Conservation (phyloP, 306 rosid species). For the Corylus americana region DNA sequence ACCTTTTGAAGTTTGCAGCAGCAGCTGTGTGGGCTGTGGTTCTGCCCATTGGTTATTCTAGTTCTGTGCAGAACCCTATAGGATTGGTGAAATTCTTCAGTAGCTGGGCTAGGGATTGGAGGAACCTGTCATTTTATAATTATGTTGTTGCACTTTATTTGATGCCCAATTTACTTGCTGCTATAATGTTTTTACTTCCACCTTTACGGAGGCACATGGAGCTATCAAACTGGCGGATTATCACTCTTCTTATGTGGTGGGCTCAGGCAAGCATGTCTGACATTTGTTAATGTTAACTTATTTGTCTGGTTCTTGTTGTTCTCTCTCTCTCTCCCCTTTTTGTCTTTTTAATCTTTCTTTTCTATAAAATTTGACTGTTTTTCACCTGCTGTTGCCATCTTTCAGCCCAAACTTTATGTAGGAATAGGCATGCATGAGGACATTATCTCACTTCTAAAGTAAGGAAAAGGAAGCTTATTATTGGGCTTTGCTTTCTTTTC, state of each 20-base stretch:
- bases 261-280: constrained; percentile 70
- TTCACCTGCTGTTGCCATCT: constrained; percentile 25
- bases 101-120: constrained; percentile 89
- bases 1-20: constrained; percentile 74
- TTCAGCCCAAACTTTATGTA: constrained; percentile 89
- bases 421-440: constrained; percentile 96
- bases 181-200: constrained; percentile 81
- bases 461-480: constrained; percentile 32
- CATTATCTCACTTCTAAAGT: constrained; percentile 76
- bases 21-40: constrained; percentile 93
- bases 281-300: constrained; percentile 13
- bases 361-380: constrained; percentile 2
- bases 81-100: constrained; percentile 72
- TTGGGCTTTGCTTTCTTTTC: neutral
- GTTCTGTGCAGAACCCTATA: constrained; percentile 73
- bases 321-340: neutral
- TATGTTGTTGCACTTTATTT: constrained; percentile 68
- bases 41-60: constrained; percentile 73
- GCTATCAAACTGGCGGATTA: constrained; percentile 62
- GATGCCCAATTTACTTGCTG: constrained; percentile 75
- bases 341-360: constrained; percentile 8
- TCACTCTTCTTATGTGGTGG: constrained; percentile 94
- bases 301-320: constrained; percentile 12
- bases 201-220: constrained; percentile 73
- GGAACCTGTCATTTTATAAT: constrained; percentile 59